phyloP scores from a whole-genome alignment of 768 basidiomycete species.

The Tulasnella sp. region DNA sequence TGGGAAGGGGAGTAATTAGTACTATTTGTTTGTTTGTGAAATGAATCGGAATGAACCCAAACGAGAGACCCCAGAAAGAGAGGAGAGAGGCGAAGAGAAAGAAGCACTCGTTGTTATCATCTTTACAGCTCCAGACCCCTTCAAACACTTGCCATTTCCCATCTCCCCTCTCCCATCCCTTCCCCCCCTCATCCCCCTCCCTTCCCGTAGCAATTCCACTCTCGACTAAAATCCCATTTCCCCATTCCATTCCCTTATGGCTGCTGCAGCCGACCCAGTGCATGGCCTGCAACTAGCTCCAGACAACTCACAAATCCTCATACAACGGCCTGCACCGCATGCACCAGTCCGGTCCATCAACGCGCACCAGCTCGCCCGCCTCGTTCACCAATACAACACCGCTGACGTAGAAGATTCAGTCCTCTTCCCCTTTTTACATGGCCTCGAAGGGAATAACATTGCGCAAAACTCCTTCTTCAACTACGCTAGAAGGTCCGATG shows the following conservation, averaged over 20 bases:
- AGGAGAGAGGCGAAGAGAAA: background rate
- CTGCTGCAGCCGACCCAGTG: background rate
- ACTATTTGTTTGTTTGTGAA: background rate
- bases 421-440: constrained; percentile 85
- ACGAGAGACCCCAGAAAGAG: background rate
- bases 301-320: constrained; percentile 23
- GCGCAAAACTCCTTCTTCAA: constrained; percentile 77
- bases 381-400: constrained; percentile 57
- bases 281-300: constrained; percentile 16
- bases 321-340: constrained; percentile 34
- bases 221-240: background rate
- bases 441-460: constrained; percentile 71
- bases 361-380: constrained; percentile 44
- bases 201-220: background rate
- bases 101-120: background rate
- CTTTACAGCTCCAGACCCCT: background rate
- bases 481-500: constrained; percentile 23
- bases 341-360: constrained; percentile 39
- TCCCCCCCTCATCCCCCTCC: background rate
- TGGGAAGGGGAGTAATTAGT: background rate
- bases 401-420: constrained; percentile 70
- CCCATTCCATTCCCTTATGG: background rate
- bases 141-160: background rate
- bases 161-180: background rate
- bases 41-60: background rate